Percentiles rank a stretch among this genome's conserved stretches.
phyloP scores from a whole-genome alignment of 2,329 filamentous ascomycete species.

The Helotiales sp. region DNA sequence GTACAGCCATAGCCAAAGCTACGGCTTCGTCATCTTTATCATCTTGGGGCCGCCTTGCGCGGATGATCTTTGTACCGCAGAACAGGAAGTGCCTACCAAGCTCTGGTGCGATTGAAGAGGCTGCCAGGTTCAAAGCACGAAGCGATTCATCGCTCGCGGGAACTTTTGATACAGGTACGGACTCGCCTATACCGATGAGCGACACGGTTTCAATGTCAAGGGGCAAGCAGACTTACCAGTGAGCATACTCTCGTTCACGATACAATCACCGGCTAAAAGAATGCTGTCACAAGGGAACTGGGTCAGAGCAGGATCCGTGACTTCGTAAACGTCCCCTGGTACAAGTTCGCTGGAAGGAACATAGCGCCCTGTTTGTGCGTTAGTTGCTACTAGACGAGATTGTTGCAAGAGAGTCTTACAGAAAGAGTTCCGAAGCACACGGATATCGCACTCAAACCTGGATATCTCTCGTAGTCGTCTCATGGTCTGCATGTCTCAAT shows the following conservation, averaged over 20 bases:
- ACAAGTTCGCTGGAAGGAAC: slow-evolving; percentile 86
- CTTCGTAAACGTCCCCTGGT: slow-evolving; percentile 93
- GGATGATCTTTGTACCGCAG: slow-evolving; percentile 91
- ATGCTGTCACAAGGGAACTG: slow-evolving; percentile 93
- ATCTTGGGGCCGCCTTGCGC: slow-evolving; percentile 84
- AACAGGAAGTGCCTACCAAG: slow-evolving; percentile 90
- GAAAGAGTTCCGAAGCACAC: slow-evolving; percentile 91
- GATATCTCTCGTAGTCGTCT: slow-evolving; percentile 86
- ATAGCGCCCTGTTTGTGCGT: slow-evolving; percentile 63
- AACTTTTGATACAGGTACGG: slow-evolving; percentile 91
- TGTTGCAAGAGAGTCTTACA: slow-evolving; percentile 54
- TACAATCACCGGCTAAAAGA: slow-evolving; percentile 89
- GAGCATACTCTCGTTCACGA: slow-evolving; percentile 99
- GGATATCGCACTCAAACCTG: slow-evolving; percentile 90
- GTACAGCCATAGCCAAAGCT: slow-evolving; percentile 85
- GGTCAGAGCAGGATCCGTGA: slow-evolving; percentile 86
- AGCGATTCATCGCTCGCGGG: slow-evolving; percentile 81
- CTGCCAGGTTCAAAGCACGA: slow-evolving; percentile 72
- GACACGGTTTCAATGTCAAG: slow-evolving; percentile 8
- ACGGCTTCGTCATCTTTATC: slow-evolving; percentile 84
- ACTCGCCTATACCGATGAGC: slow-evolving; percentile 64
- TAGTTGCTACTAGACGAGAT: slow-evolving; percentile 1
- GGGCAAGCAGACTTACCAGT: slow-evolving; percentile 54
- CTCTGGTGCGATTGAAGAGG: slow-evolving; percentile 79
- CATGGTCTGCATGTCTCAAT: slow-evolving; percentile 66